These are phyloP conservation scores for Penicillium macrosclerotiorum DNA, from an alignment of 495 filamentous ascomycete genomes.

Conservation along the genomic window DNA sequence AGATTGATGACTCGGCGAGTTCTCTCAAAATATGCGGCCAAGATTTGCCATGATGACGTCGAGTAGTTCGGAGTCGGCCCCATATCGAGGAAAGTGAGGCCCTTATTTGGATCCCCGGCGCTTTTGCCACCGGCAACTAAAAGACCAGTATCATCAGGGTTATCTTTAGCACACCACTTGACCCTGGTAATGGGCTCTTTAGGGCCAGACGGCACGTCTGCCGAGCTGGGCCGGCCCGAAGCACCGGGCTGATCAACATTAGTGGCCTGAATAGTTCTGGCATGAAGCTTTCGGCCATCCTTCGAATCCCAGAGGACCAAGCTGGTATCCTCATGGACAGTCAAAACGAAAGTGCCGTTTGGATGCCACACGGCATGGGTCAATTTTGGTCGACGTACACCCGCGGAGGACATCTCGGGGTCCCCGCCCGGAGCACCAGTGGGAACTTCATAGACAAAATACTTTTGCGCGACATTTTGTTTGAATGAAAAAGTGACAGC, in stretches of 20 bases:
- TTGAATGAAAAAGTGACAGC: slow-evolving; percentile 92
- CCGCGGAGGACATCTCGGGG: slow-evolving; percentile 50
- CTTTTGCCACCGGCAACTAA: slow-evolving; percentile 78
- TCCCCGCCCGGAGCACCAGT: slow-evolving; percentile 87
- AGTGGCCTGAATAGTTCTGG: slow-evolving; percentile 70
- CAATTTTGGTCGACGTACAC: slow-evolving; percentile 63
- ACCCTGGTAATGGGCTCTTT: slow-evolving; percentile 73
- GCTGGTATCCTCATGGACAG: slow-evolving; percentile 84
- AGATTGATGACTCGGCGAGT: slow-evolving; percentile 67
- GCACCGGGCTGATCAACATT: slow-evolving; percentile 64
- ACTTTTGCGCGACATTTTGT: slow-evolving; percentile 71
- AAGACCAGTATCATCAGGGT: slow-evolving; percentile 89
- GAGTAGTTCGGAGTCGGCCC: slow-evolving; percentile 85
- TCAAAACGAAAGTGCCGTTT: slow-evolving; percentile 85
- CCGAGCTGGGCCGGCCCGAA: slow-evolving; percentile 37
- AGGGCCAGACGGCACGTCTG: slow-evolving; percentile 46
- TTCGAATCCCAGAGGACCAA: slow-evolving; percentile 93
- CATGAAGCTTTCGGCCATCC: slow-evolving; percentile 82
- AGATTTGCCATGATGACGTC: slow-evolving; percentile 82
- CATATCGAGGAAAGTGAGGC: slow-evolving; percentile 84
- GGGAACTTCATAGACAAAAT: slow-evolving; percentile 79
- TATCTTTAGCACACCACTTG: slow-evolving; percentile 87
- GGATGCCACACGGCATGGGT: slow-evolving; percentile 90
- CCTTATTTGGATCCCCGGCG: slow-evolving; percentile 61
- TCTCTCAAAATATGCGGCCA: slow-evolving; percentile 72